phyloP scores from a whole-genome alignment of 2,329 filamentous ascomycete species.

The Apiospora rasikravindrae region DNA sequence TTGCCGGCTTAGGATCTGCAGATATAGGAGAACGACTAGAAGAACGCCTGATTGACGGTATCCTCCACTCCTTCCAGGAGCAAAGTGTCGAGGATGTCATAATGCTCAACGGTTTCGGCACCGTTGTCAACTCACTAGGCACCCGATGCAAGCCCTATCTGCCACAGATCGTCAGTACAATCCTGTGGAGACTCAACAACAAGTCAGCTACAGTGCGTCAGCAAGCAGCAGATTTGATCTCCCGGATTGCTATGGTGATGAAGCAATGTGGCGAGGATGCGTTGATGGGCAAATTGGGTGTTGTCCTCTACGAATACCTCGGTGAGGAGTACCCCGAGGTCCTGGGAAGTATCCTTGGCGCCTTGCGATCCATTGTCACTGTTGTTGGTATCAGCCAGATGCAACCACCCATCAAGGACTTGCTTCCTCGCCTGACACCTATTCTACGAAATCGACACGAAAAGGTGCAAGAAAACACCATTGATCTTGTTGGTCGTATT shows the following conservation, averaged over 20 bases:
- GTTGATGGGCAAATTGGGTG: constrained; percentile 91
- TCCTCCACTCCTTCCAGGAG: constrained; percentile 95
- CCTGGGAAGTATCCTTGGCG: constrained; percentile 92
- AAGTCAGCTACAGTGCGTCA: constrained; percentile 96
- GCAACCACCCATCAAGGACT: constrained; percentile 96
- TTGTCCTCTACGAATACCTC: constrained; percentile 96
- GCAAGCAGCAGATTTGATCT: constrained; percentile 95
- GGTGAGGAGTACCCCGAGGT: constrained; percentile 99
- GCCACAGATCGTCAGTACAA: constrained; percentile 95
- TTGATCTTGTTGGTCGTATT: constrained; percentile 96
- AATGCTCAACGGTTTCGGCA: constrained; percentile 97
- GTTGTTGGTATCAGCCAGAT: constrained; percentile 98
- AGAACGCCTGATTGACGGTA: constrained; percentile 92
- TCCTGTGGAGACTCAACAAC: constrained; percentile 96
- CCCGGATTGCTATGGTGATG: constrained; percentile 98
- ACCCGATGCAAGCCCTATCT: constrained; percentile 95
- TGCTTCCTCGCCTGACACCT: constrained; percentile 93
- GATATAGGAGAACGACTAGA: constrained; percentile 93
- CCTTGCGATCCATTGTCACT: constrained; percentile 93
- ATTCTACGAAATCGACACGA: constrained; percentile 98
- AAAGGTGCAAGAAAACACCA: constrained; percentile 99
- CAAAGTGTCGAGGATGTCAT: constrained; percentile 96
- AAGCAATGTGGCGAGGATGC: constrained; percentile 97
- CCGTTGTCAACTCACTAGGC: constrained; percentile 93
- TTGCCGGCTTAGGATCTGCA: constrained; percentile 89